Conservation (phyloP, 75 land plant species). For the Isoetes taiwanensis region DNA sequence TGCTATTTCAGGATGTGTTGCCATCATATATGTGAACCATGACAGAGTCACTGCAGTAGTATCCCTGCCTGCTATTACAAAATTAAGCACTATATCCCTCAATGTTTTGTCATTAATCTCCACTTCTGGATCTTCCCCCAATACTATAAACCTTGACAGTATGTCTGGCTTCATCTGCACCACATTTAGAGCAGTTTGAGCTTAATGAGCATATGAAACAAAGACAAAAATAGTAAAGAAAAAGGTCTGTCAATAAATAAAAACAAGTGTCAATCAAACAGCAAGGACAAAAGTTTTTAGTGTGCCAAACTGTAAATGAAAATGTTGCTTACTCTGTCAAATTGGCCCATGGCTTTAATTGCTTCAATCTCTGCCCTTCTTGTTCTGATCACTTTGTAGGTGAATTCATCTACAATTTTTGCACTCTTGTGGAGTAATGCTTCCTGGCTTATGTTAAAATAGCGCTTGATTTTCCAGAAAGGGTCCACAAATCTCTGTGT, state of each 20-base stretch:
- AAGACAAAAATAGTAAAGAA: too few relatives aligned
- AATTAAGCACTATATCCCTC: constrained; percentile 77
- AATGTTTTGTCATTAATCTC: constrained; percentile 50
- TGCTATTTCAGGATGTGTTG: constrained; percentile 30
- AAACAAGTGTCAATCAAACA: too few relatives aligned
- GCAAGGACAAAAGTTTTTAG: neutral
- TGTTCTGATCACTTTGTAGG: constrained; percentile 50
- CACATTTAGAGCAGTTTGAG: neutral
- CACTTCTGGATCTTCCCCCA: constrained; percentile 39
- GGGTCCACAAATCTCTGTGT: constrained; percentile 73
- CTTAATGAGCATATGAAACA: too few relatives aligned
- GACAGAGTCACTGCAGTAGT: constrained; percentile 88
- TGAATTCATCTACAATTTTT: constrained; percentile 62
- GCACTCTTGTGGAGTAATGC: constrained; percentile 52
- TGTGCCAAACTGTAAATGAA: neutral
- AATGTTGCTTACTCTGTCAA: constrained; percentile 26
- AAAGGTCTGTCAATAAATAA: too few relatives aligned
- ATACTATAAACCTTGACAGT: constrained; percentile 65
- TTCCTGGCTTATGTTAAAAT: constrained; percentile 52
- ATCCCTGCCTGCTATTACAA: constrained; percentile 93
- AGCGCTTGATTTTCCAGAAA: constrained; percentile 57
- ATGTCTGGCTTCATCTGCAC: constrained; percentile 64
- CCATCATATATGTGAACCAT: constrained; percentile 74
- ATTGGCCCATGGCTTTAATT: neutral
- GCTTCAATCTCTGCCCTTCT: constrained; percentile 57